These are phyloP conservation scores for Paramecium sonneborni DNA, from an alignment of 73 alveolate species.

Conservation along the genomic window DNA sequence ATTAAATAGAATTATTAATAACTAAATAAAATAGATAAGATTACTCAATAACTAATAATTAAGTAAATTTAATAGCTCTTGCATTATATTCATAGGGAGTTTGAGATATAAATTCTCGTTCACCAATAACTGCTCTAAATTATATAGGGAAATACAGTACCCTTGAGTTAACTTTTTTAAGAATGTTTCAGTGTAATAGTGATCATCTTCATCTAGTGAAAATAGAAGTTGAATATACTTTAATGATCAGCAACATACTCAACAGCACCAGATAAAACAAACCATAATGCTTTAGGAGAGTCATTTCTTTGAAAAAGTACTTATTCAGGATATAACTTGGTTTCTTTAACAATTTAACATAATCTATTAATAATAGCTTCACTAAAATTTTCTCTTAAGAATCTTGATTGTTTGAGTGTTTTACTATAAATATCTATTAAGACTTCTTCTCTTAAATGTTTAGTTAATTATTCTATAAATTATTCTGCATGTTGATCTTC, in stretches of 20 bases:
- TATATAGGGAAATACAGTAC: background rate
- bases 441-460: conserved; percentile 42
- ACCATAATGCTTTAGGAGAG: background rate
- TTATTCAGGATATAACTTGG: background rate
- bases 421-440: background rate
- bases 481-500: conserved; percentile 9
- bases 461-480: background rate
- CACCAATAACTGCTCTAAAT: conserved; percentile 28
- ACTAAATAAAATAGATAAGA: background rate
- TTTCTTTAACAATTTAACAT: background rate
- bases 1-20: background rate
- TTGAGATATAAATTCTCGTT: conserved; percentile 47
- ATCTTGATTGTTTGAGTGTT: conserved; percentile 9
- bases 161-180: conserved; percentile 6
- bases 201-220: conserved; percentile 8
- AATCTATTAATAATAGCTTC: background rate
- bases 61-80: conserved; percentile 39
- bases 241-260: conserved; percentile 50
- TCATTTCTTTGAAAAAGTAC: conserved; percentile 22
- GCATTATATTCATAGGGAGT: conserved; percentile 35
- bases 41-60: background rate
- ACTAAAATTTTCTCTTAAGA: conserved; percentile 22
- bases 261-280: background rate
- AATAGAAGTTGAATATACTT: background rate
- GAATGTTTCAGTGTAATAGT: background rate